Evolutionary conservation across 352 stramenopile genomes (phyloP).

Genomic region (Phytophthora sojae): DNA sequence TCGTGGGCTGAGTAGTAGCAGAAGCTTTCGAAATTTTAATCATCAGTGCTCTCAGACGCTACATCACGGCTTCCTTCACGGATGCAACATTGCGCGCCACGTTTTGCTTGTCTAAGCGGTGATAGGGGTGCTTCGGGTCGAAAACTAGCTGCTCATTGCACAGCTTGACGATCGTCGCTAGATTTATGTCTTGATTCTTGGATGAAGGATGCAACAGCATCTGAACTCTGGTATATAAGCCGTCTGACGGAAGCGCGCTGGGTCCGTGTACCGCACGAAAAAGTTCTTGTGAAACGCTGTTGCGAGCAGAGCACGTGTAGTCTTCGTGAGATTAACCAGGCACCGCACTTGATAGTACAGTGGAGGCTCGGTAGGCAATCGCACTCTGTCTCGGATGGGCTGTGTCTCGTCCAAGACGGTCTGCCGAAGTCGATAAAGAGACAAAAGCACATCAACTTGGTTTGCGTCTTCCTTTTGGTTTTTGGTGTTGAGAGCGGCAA

Average conservation of each 20-base stretch:
- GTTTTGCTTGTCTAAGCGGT: background rate
- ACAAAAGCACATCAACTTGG: constrained; percentile 15
- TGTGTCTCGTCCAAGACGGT: constrained; percentile 10
- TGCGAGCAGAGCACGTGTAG: background rate
- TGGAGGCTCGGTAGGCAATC: background rate
- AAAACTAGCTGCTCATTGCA: constrained; percentile 18
- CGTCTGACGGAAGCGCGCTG: background rate
- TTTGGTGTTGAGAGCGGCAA: constrained; percentile 8
- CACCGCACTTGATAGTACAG: constrained; percentile 5
- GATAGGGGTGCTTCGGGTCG: constrained; percentile 2
- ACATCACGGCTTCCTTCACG: constrained; percentile 7
- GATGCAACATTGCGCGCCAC: constrained; percentile 4
- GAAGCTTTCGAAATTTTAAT: background rate
- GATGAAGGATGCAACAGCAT: constrained; percentile 12
- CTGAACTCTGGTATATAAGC: constrained; percentile 17
- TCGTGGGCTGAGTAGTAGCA: background rate
- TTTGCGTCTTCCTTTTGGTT: constrained; percentile 17
- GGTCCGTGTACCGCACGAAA: constrained; percentile 17
- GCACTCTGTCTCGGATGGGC: background rate
- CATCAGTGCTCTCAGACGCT: background rate
- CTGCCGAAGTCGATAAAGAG: background rate
- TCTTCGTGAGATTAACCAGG: background rate
- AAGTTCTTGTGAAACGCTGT: constrained; percentile 13
- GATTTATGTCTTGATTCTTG: constrained; percentile 14
- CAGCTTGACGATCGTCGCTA: constrained; percentile 4